These are phyloP conservation scores for Tuber microsphaerosporum DNA, from an alignment of 495 filamentous ascomycete genomes.

Conservation along the genomic window DNA sequence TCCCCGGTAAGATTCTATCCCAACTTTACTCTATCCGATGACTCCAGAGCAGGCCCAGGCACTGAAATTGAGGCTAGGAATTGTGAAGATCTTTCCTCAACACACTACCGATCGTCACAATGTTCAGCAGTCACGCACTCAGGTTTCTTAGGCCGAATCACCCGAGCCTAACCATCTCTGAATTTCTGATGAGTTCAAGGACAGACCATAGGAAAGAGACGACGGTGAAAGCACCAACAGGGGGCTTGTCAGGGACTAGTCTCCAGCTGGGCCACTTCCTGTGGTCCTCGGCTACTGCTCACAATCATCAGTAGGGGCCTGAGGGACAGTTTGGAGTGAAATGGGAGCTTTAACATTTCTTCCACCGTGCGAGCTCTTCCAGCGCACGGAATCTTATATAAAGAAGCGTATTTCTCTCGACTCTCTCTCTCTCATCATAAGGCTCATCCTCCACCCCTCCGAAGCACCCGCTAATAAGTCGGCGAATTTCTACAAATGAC, in stretches of 20 bases:
- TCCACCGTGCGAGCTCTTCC: background rate
- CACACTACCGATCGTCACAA: background rate
- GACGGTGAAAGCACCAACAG: background rate
- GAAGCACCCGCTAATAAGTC: background rate
- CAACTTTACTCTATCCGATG: background rate
- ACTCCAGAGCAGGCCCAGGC: background rate
- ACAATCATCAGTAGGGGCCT: background rate
- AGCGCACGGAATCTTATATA: background rate
- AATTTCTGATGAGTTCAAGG: background rate
- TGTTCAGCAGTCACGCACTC: background rate
- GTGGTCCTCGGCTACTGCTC: background rate
- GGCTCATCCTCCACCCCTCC: background rate
- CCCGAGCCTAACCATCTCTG: background rate
- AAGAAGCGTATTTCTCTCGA: background rate
- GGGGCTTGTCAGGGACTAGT: background rate
- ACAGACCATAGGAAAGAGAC: background rate
- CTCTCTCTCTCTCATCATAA: background rate
- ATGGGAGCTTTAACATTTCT: background rate
- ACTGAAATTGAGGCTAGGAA: background rate
- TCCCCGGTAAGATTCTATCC: background rate
- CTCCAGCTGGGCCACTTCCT: background rate
- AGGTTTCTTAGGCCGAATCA: constrained; percentile 4
- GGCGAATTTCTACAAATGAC: background rate
- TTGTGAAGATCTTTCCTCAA: background rate
- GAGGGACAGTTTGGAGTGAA: background rate